Evolutionary conservation across 169 alveolate genomes (phyloP).

Genomic region (Cryptosporidium ubiquitum): DNA sequence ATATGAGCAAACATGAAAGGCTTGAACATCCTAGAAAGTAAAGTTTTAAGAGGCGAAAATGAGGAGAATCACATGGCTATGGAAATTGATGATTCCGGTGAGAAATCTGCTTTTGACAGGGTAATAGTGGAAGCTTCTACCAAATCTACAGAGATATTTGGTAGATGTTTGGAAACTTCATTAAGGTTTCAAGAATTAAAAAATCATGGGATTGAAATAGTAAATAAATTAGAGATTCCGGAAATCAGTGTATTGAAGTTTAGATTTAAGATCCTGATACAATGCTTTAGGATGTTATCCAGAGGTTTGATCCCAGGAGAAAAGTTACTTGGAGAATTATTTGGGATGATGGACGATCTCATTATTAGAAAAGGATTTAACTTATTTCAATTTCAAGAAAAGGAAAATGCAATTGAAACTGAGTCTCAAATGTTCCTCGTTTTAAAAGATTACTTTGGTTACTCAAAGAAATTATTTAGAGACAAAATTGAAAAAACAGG

Average conservation of each 20-base stretch:
- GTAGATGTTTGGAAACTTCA: constrained; percentile 37
- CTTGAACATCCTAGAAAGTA: not conserved
- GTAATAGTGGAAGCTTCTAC: not conserved
- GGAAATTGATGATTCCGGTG: not conserved
- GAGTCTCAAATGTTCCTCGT: not conserved
- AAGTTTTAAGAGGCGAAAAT: not conserved
- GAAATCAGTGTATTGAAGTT: not conserved
- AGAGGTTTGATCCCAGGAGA: constrained; percentile 55
- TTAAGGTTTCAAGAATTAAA: constrained; percentile 9
- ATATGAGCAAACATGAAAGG: not conserved
- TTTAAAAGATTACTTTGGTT: constrained; percentile 8
- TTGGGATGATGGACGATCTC: constrained; percentile 47
- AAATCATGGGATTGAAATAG: not conserved
- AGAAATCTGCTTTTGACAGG: not conserved
- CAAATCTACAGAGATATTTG: constrained; percentile 34
- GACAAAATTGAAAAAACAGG: constrained; percentile 24
- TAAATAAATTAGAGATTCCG: constrained; percentile 14
- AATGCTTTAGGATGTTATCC: constrained; percentile 24
- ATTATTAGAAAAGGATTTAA: constrained; percentile 29
- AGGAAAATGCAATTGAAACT: not conserved
- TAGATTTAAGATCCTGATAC: constrained; percentile 34
- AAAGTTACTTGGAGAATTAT: constrained; percentile 17
- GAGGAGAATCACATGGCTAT: not conserved
- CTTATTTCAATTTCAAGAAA: not conserved
- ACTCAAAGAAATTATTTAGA: constrained; percentile 23